Percentiles rank a stretch among this genome's conserved stretches.
Evolutionary conservation across 2,329 filamentous ascomycete species (phyloP).

Genomic region (Fusarium sp.): DNA sequence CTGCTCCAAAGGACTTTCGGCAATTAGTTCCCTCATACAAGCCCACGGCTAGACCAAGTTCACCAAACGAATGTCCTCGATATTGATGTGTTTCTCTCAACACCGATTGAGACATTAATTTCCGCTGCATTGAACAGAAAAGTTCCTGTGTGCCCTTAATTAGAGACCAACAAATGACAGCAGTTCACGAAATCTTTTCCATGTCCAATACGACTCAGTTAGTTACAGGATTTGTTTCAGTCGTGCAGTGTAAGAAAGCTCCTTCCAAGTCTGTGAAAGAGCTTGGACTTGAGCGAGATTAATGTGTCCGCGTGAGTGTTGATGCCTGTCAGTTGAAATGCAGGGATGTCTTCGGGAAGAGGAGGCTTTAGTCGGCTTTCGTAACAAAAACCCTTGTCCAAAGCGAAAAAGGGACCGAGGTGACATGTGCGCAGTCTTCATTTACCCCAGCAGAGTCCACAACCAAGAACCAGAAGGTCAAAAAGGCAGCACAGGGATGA

Average conservation of each 20-base stretch:
- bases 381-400: not conserved
- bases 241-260: not conserved
- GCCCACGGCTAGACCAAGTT: not conserved
- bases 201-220: not conserved
- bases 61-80: not conserved
- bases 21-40: not conserved
- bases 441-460: not conserved
- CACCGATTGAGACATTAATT: not conserved
- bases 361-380: not conserved
- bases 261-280: not conserved
- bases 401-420: not conserved
- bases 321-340: not conserved
- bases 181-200: not conserved
- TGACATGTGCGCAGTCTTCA: not conserved
- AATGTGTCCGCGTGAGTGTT: not conserved
- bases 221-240: not conserved
- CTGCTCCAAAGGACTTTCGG: not conserved
- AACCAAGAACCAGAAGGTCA: not conserved
- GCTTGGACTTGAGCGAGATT: not conserved
- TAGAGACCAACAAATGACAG: not conserved
- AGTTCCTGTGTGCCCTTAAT: no score
- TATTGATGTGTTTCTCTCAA: not conserved
- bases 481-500: not conserved
- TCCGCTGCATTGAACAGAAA: no score
- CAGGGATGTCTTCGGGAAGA: not conserved